phyloP scores from a whole-genome alignment of 2,329 filamentous ascomycete species.

The Penicillium capsulatum region DNA sequence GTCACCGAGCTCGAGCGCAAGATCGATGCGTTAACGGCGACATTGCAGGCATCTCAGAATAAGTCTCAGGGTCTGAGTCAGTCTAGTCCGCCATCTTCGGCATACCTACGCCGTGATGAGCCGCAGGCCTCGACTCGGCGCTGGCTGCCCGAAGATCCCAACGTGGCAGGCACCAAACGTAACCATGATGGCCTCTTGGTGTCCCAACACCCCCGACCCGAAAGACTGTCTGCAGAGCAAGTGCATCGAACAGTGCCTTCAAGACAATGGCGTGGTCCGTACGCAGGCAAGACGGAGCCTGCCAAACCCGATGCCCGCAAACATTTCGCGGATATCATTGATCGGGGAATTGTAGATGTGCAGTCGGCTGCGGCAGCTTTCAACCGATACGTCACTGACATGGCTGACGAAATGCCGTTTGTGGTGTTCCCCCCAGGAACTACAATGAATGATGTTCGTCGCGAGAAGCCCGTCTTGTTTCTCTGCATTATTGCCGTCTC shows the following conservation, averaged over 20 bases:
- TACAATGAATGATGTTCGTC: slow-evolving; percentile 52
- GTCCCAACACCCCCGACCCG: slow-evolving; percentile 22
- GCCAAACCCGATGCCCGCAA: slow-evolving; percentile 18
- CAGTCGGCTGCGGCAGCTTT: slow-evolving; percentile 55
- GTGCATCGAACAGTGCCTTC: slow-evolving; percentile 12
- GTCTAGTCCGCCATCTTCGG: not conserved
- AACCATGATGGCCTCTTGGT: slow-evolving; percentile 25
- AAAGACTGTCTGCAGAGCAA: slow-evolving; percentile 21
- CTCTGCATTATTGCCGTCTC: slow-evolving; percentile 55
- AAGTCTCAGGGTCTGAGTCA: slow-evolving; percentile 13
- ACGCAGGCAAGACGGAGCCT: slow-evolving; percentile 12
- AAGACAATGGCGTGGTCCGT: slow-evolving; percentile 23
- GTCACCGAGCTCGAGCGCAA: slow-evolving; percentile 90
- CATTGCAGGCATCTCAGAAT: slow-evolving; percentile 57
- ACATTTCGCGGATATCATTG: slow-evolving; percentile 46
- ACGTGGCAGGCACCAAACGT: slow-evolving; percentile 30
- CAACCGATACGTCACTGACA: slow-evolving; percentile 51
- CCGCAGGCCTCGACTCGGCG: slow-evolving; percentile 30
- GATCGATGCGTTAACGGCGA: slow-evolving; percentile 82
- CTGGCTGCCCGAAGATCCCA: slow-evolving; percentile 22
- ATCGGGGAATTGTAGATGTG: slow-evolving; percentile 49
- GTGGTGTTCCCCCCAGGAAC: slow-evolving; percentile 55
- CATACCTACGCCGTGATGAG: slow-evolving; percentile 16
- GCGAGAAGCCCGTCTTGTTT: slow-evolving; percentile 57
- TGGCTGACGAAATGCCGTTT: slow-evolving; percentile 54